Evolutionary conservation across 805 yeast species (phyloP), one percentile per base, ranked within the genome.

Genomic region (Wickerhamomyces sydowiorum): DNA sequence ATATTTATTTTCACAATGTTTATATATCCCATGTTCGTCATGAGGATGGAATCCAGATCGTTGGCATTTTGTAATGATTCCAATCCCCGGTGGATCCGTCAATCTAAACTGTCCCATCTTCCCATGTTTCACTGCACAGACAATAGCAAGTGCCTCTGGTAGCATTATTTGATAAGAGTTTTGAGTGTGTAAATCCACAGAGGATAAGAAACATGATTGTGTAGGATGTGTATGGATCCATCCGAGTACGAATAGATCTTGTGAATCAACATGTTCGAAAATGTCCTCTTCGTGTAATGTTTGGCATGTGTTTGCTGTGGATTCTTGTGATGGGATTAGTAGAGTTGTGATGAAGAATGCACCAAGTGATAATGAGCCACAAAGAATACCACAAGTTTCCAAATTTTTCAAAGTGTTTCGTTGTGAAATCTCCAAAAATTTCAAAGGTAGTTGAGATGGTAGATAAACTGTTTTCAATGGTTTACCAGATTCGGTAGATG

Each of bases 191-290:
- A 80, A 60, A 52, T 80, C 87, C 36, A 80, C 75, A 0, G 84
- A 76, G 12, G 82, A 75, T 57, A 80, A 59, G 54, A 80, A 80
- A 48, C 87, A 80, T n/a, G 83, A 66, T 54, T 80, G 87, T 10
- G 86, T 76, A 6, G 87, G 87, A 54, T 80, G 87, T 9, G 86
- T 81, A 56, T 80, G 87, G 40, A 80, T 81, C 87, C 87, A 80
- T 3, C 87, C 87, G 3, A 80, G 63, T n/a, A 80, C 73, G 51
- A 80, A 78, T 36, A 81, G 59, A 45, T 76, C 82, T 40, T 73
- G 64, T 25, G 60, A 49, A 52, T 80, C 86, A 34, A 79, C 70
- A 48, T 65, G 75, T 34, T 73, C 76, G 51, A 80, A 79, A 45
- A 80, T 55, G 5, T 64, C 59, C 48, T 79, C 85, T 52, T 80